Conservation (phyloP, 352 stramenopile species). For the Elongisporangium undulatum region DNA sequence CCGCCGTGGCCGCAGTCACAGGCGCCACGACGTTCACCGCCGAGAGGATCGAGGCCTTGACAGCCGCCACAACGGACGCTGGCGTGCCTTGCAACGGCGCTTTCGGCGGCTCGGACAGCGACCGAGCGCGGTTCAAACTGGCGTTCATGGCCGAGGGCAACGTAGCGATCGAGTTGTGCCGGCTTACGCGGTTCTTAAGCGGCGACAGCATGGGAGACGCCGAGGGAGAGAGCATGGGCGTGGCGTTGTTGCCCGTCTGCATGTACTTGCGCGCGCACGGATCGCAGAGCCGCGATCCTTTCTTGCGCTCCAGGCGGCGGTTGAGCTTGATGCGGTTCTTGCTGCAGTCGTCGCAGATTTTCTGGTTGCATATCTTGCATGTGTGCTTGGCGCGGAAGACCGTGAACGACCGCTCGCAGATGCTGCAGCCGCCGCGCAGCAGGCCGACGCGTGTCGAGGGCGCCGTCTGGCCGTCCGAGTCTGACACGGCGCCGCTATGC, state of each 20-base stretch:
- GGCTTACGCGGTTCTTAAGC: slow-evolving; percentile 10
- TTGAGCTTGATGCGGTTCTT: slow-evolving; percentile 79
- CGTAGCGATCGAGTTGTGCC: not conserved
- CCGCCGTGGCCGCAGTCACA: not conserved
- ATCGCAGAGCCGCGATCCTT: slow-evolving; percentile 69
- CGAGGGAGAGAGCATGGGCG: slow-evolving; percentile 18
- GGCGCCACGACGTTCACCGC: not conserved
- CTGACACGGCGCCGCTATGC: not conserved
- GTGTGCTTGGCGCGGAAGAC: slow-evolving; percentile 81
- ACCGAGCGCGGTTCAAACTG: not conserved
- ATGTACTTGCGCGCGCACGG: slow-evolving; percentile 63
- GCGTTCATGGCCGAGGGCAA: not conserved
- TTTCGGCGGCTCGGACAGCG: not conserved
- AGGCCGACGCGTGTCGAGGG: not conserved
- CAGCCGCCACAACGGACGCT: not conserved
- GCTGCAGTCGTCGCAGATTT: slow-evolving; percentile 82
- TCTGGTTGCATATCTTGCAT: slow-evolving; percentile 63
- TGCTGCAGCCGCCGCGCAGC: slow-evolving; percentile 23
- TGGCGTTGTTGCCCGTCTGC: slow-evolving; percentile 21
- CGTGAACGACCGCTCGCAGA: slow-evolving; percentile 70
- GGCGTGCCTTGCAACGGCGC: not conserved
- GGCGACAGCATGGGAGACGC: slow-evolving; percentile 19
- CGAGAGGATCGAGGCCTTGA: not conserved
- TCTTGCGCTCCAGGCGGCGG: slow-evolving; percentile 57
- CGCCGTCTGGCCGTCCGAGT: not conserved